phyloP scores from a whole-genome alignment of 2,329 filamentous ascomycete species.

The Aspergillus brunneoviolaceus region DNA sequence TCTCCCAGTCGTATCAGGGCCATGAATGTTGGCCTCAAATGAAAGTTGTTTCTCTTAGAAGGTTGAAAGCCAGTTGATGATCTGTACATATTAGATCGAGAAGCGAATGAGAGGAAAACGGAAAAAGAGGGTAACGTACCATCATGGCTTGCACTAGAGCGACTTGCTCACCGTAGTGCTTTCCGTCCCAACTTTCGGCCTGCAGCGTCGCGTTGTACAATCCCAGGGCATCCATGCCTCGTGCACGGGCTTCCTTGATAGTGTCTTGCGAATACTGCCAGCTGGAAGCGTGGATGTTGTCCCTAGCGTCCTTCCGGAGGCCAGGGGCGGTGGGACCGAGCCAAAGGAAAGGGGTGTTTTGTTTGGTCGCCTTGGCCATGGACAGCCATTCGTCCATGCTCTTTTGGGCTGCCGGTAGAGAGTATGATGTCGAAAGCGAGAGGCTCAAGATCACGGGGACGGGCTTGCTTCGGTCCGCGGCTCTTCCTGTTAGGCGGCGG shows the following conservation, averaged over 20 bases:
- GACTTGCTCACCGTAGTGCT: conserved; percentile 40
- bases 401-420: conserved; percentile 27
- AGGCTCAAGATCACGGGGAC: conserved; percentile 44
- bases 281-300: conserved; percentile 33
- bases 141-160: conserved; percentile 47
- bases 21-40: background rate
- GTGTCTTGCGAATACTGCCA: conserved; percentile 44
- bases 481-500: conserved; percentile 29
- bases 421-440: conserved; percentile 33
- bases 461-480: conserved; percentile 36
- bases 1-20: background rate
- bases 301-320: conserved; percentile 32
- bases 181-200: conserved; percentile 40
- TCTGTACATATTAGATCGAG: conserved; percentile 12
- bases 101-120: conserved; percentile 7
- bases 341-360: conserved; percentile 46
- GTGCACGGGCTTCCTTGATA: conserved; percentile 30
- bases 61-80: conserved; percentile 25
- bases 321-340: conserved; percentile 42
- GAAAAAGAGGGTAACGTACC: conserved; percentile 26
- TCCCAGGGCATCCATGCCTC: conserved; percentile 42
- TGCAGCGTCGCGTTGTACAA: conserved; percentile 48
- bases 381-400: conserved; percentile 44
- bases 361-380: conserved; percentile 35
- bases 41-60: conserved; percentile 7